Percentiles rank a stretch among this genome's conserved stretches.
Conservation (phyloP, 257 asterid genomes). For the Verbascum thapsus region DNA sequence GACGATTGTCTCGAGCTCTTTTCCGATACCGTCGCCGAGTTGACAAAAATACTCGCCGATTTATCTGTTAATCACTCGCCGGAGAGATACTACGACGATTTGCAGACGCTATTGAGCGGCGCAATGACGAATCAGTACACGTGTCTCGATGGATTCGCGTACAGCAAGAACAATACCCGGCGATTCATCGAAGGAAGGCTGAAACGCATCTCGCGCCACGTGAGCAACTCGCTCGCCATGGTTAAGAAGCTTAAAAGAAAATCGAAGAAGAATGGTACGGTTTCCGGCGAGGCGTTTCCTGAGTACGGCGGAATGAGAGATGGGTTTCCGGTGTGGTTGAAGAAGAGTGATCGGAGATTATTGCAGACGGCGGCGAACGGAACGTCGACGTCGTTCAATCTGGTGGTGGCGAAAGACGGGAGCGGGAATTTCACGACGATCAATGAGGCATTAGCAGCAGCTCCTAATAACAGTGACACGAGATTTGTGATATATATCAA, state of each 20-base stretch:
- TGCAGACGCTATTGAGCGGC: conserved; percentile 82
- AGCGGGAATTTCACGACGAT: conserved; percentile 81
- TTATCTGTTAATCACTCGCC: conserved; percentile 40
- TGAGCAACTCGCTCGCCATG: conserved; percentile 86
- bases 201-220: conserved; percentile 61
- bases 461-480: conserved; percentile 73
- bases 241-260: conserved; percentile 55
- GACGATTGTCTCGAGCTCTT: conserved; percentile 83
- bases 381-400: conserved; percentile 35
- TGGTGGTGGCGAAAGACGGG: conserved; percentile 80
- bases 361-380: conserved; percentile 53
- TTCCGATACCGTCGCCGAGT: conserved; percentile 52
- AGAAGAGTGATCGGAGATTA: conserved; percentile 52
- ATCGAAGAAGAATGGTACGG: conserved; percentile 4
- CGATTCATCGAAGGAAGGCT: conserved; percentile 52
- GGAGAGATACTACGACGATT: conserved; percentile 47
- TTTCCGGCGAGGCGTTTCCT: conserved; percentile 39
- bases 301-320: conserved; percentile 40
- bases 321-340: conserved; percentile 78
- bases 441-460: conserved; percentile 56
- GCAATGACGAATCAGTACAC: conserved; percentile 94
- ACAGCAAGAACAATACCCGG: conserved; percentile 55
- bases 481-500: conserved; percentile 85
- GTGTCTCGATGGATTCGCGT: conserved; percentile 91
- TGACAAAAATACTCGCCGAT: conserved; percentile 43